Conservation (phyloP, 331 rosid genomes). For the Cydonia oblonga region DNA sequence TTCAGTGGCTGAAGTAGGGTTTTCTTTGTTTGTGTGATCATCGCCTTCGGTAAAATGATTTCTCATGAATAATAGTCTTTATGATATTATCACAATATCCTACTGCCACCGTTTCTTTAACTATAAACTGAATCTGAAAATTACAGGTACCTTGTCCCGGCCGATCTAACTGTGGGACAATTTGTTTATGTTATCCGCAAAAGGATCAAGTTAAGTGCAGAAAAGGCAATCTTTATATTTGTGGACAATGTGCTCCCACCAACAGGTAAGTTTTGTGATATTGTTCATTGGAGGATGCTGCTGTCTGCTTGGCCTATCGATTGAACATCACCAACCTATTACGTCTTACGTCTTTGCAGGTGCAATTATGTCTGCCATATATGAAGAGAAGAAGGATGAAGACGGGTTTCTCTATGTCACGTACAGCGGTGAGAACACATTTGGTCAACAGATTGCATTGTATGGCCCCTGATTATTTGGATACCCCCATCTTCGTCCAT, state of each 20-base stretch:
- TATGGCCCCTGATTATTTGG: slow-evolving; percentile 13
- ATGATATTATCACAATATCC: not conserved
- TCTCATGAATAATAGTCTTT: not conserved
- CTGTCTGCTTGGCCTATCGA: not conserved
- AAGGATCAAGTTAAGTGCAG: slow-evolving; percentile 77
- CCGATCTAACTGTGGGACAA: slow-evolving; percentile 81
- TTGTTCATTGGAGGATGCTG: slow-evolving; percentile 3
- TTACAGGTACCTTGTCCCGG: slow-evolving; percentile 77
- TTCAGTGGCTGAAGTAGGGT: not conserved
- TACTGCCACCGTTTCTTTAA: not conserved
- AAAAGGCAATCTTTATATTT: slow-evolving; percentile 34
- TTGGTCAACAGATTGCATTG: slow-evolving; percentile 27
- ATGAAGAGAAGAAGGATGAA: slow-evolving; percentile 85
- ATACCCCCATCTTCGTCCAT: not conserved
- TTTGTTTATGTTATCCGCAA: slow-evolving; percentile 86
- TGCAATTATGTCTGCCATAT: slow-evolving; percentile 81
- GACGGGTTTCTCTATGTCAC: slow-evolving; percentile 86
- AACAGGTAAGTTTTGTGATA: slow-evolving; percentile 35
- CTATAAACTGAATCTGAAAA: slow-evolving; percentile 2
- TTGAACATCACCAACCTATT: not conserved
- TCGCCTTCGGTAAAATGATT: not conserved
- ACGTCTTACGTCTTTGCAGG: slow-evolving; percentile 33
- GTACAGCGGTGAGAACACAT: slow-evolving; percentile 89
- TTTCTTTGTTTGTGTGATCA: not conserved
- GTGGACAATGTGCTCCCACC: slow-evolving; percentile 83